Conservation (phyloP, 768 basidiomycete genomes). For the Roridomyces roridus region DNA sequence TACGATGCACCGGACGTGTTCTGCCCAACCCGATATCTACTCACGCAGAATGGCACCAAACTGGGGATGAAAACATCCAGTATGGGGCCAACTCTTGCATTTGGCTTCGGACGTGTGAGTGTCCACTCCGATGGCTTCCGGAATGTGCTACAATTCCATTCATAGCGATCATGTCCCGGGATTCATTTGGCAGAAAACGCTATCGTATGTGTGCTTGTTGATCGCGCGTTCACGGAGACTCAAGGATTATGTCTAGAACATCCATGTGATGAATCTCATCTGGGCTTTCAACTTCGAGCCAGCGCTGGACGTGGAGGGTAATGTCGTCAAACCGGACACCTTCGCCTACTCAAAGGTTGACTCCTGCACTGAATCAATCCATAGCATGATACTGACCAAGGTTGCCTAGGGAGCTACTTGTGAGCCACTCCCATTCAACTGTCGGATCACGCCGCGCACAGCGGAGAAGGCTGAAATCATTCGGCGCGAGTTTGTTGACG, state of each 20-base stretch:
- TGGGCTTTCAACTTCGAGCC: conserved; percentile 37
- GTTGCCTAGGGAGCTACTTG: too few relatives aligned
- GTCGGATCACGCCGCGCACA: too few relatives aligned
- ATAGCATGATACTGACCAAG: too few relatives aligned
- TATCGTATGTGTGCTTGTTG: background rate
- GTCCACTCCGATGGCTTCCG: background rate
- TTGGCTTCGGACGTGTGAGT: conserved; percentile 10
- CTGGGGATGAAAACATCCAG: conserved; percentile 3
- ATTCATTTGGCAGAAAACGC: conserved; percentile 16
- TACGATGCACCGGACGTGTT: conserved; percentile 17
- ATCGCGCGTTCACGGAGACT: background rate
- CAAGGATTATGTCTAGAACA: background rate
- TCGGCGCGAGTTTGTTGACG: too few relatives aligned
- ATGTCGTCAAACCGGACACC: conserved; percentile 16
- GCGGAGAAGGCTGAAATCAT: too few relatives aligned
- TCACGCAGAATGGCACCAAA: conserved; percentile 15
- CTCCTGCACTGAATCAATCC: background rate
- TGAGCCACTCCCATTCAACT: too few relatives aligned
- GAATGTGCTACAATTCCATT: background rate
- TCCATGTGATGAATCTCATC: conserved; percentile 34
- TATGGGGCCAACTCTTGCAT: background rate
- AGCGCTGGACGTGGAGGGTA: conserved; percentile 1
- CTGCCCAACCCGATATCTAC: conserved; percentile 9
- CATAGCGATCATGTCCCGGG: conserved; percentile 8
- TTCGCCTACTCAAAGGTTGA: conserved; percentile 23